phyloP scores from a whole-genome alignment of 352 stramenopile genomes.

The Phytopythium aichiense region DNA sequence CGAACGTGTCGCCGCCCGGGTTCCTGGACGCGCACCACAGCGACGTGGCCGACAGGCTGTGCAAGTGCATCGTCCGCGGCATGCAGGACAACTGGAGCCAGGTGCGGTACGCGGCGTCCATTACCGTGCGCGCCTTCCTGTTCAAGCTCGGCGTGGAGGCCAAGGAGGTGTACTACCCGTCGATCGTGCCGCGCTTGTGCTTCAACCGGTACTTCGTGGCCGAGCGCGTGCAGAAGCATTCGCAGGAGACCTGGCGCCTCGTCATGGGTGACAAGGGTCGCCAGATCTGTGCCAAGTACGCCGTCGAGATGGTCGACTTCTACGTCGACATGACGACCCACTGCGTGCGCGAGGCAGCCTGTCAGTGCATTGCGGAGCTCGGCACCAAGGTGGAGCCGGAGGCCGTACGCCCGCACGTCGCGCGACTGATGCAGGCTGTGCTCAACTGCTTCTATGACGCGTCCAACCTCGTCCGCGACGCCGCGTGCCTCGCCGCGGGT shows the following conservation, averaged over 20 bases:
- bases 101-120: constrained; percentile 93
- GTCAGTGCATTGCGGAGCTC: constrained; percentile 94
- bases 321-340: constrained; percentile 96
- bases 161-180: constrained; percentile 55
- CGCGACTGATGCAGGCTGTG: constrained; percentile 76
- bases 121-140: constrained; percentile 88
- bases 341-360: constrained; percentile 94
- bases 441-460: constrained; percentile 96
- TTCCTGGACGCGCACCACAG: constrained; percentile 42
- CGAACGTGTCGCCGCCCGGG: constrained; percentile 34
- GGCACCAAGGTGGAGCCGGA: constrained; percentile 82
- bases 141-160: constrained; percentile 57
- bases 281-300: constrained; percentile 82
- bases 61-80: constrained; percentile 67
- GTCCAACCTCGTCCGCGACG: constrained; percentile 95
- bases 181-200: constrained; percentile 93
- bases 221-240: constrained; percentile 95
- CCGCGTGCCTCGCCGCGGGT: constrained; percentile 88
- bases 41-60: constrained; percentile 39
- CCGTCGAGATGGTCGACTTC: constrained; percentile 90
- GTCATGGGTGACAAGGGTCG: constrained; percentile 85
- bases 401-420: constrained; percentile 68
- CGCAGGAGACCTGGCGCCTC: constrained; percentile 93
- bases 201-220: constrained; percentile 97
- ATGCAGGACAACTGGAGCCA: constrained; percentile 98